Conservation (phyloP, 129 eudicot species). For the Tagetes patula region DNA sequence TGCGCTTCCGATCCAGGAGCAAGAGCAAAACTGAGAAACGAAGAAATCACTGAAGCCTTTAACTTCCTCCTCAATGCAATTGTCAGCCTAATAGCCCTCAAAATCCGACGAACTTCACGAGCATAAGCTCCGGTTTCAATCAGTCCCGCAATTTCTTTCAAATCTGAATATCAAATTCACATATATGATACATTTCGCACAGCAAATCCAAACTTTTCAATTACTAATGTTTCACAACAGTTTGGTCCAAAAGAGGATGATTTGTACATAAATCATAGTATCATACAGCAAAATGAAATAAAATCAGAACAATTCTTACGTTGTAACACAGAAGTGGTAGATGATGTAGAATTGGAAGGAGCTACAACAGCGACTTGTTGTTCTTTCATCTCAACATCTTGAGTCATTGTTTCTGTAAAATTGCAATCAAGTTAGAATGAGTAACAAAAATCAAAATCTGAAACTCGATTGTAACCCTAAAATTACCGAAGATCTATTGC, state of each 20-base stretch:
- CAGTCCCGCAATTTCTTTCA: slow-evolving; percentile 82
- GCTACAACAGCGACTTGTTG: slow-evolving; percentile 46
- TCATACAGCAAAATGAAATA: neutral
- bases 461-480: slow-evolving; percentile 25
- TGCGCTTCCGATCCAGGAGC: slow-evolving; percentile 44
- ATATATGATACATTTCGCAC: slow-evolving; percentile 3
- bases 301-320: slow-evolving; percentile 41
- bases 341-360: slow-evolving; percentile 59
- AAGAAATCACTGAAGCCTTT: slow-evolving; percentile 33
- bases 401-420: slow-evolving; percentile 67
- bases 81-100: slow-evolving; percentile 82
- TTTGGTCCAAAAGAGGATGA: slow-evolving; percentile 6
- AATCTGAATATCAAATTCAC: slow-evolving; percentile 45
- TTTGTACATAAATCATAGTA: neutral
- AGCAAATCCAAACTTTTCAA: slow-evolving; percentile 11
- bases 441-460: neutral
- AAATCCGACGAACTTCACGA: slow-evolving; percentile 76
- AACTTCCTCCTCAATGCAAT: slow-evolving; percentile 56
- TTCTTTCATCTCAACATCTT: slow-evolving; percentile 97
- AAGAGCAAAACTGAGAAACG: slow-evolving; percentile 36
- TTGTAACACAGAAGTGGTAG: slow-evolving; percentile 57
- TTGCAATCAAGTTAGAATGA: slow-evolving; percentile 21
- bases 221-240: neutral
- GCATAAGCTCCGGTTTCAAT: slow-evolving; percentile 91
- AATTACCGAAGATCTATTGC: slow-evolving; percentile 26